Evolutionary conservation across 192 early-diverging fungal genomes (phyloP), one percentile per base, ranked within the genome.

Genomic region (Globomyces pollinis-pini): DNA sequence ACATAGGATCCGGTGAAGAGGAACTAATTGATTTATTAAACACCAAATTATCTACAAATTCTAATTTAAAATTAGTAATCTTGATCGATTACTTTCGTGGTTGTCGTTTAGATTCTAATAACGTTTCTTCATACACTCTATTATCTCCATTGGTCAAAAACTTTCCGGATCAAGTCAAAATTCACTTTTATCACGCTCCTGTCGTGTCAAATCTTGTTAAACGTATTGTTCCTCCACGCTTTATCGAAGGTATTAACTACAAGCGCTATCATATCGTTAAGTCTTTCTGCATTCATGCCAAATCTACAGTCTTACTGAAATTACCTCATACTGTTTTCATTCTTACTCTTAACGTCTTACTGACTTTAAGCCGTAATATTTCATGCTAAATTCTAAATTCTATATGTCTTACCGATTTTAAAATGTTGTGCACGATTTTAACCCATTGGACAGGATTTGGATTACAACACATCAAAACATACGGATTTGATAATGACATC

Each of bases 381-480:
- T n/a, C n/a, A n/a, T n/a, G n/a, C n/a, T n/a, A n/a, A n/a, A n/a
- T n/a, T n/a, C n/a, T n/a, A n/a, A n/a, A n/a, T n/a, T n/a, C n/a
- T n/a, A n/a, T n/a, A n/a, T n/a, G n/a, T n/a, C n/a, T n/a, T n/a
- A n/a, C n/a, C n/a, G n/a, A n/a, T n/a, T n/a, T n/a, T n/a, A n/a
- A n/a, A n/a, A n/a, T n/a, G n/a, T n/a, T n/a, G n/a, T n/a, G n/a
- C n/a, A n/a, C n/a, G n/a, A n/a, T n/a, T n/a, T n/a, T n/a, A n/a
- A n/a, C n/a, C n/a, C n/a, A n/a, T n/a, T n/a, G n/a, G n/a, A n/a
- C n/a, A n/a, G n/a, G 77, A 4, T 85, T 96, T 69, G 96, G 93
- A 0, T 69, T 99, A 59, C 87, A 91, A 82, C 96, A 99, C 62
- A 85, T 96, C 59, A 99, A 99, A 67, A 74, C 84, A 5, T 97